Conservation (phyloP, 495 filamentous ascomycete genomes). For the Aspergillus affinis region DNA sequence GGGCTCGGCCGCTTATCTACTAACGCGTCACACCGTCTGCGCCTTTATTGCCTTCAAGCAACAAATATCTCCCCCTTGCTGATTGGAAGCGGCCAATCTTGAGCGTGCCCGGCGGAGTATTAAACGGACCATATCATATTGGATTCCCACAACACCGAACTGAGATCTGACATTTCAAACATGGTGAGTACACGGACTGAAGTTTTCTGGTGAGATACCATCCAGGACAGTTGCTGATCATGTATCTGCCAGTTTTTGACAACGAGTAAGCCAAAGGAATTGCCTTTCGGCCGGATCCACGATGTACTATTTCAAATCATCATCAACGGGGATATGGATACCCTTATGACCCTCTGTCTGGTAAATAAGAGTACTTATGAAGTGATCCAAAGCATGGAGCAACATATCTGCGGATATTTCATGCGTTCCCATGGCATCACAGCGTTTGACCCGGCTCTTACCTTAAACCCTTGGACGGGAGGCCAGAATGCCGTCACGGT, state of each 20-base stretch:
- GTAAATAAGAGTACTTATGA: constrained; percentile 30
- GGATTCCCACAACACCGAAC: neutral
- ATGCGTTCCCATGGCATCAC: constrained; percentile 24
- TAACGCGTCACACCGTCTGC: constrained; percentile 29
- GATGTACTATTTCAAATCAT: constrained; percentile 37
- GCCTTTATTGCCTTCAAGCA: constrained; percentile 8
- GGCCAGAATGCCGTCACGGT: constrained; percentile 22
- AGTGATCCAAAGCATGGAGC: constrained; percentile 27
- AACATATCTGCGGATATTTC: constrained; percentile 29
- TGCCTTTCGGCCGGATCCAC: constrained; percentile 25
- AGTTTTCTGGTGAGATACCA: neutral
- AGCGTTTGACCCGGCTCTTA: constrained; percentile 25
- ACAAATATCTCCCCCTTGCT: constrained; percentile 15
- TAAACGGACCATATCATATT: neutral
- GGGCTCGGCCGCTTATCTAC: constrained; percentile 14
- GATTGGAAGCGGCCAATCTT: neutral
- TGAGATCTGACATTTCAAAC: neutral
- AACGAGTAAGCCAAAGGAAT: constrained; percentile 9
- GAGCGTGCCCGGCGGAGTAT: neutral
- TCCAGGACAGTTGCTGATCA: neutral
- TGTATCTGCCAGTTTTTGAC: constrained; percentile 13
- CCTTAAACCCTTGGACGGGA: constrained; percentile 25
- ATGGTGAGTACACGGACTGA: constrained; percentile 10
- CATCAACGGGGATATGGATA: constrained; percentile 24
- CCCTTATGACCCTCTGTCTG: constrained; percentile 23